Conservation (phyloP, 2,329 filamentous ascomycete species). For the Aspergillus chevalieri region DNA sequence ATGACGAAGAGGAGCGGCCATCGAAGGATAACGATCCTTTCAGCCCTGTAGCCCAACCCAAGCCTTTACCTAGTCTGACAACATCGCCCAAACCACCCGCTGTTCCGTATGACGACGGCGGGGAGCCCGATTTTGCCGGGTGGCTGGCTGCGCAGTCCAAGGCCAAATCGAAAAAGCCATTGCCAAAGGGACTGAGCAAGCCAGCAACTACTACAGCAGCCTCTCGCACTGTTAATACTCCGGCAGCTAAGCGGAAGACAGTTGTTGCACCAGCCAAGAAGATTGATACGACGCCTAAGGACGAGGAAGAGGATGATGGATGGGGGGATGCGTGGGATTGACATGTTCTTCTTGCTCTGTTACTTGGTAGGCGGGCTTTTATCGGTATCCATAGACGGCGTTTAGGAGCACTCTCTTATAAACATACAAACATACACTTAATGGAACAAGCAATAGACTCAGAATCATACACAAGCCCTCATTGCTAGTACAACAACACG, state of each 20-base stretch:
- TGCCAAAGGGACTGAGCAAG: slow-evolving; percentile 81
- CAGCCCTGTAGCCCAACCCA: slow-evolving; percentile 27
- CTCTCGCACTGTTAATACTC: slow-evolving; percentile 32
- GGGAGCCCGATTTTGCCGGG: slow-evolving; percentile 90
- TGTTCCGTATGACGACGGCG: slow-evolving; percentile 68
- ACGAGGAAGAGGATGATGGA: slow-evolving; percentile 38
- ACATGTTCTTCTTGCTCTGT: background rate
- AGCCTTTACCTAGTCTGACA: slow-evolving; percentile 20
- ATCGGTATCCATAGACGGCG: too few relatives aligned
- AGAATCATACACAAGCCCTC: too few relatives aligned
- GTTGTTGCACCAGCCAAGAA: slow-evolving; percentile 53
- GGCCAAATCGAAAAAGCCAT: slow-evolving; percentile 63
- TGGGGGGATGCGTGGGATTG: slow-evolving; percentile 47
- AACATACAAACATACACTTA: too few relatives aligned
- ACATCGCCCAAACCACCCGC: slow-evolving; percentile 26
- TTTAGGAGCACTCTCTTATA: too few relatives aligned
- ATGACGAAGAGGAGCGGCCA: slow-evolving; percentile 44
- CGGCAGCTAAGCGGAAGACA: slow-evolving; percentile 42
- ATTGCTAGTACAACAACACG: background rate
- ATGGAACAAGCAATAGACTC: too few relatives aligned
- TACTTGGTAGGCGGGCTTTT: too few relatives aligned
- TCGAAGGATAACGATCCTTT: slow-evolving; percentile 36
- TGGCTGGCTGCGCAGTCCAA: slow-evolving; percentile 84
- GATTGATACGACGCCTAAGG: slow-evolving; percentile 59
- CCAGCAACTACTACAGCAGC: slow-evolving; percentile 32